Conservation (phyloP, 2,329 filamentous ascomycete genomes). For the Aspergillus transmontanensis region DNA sequence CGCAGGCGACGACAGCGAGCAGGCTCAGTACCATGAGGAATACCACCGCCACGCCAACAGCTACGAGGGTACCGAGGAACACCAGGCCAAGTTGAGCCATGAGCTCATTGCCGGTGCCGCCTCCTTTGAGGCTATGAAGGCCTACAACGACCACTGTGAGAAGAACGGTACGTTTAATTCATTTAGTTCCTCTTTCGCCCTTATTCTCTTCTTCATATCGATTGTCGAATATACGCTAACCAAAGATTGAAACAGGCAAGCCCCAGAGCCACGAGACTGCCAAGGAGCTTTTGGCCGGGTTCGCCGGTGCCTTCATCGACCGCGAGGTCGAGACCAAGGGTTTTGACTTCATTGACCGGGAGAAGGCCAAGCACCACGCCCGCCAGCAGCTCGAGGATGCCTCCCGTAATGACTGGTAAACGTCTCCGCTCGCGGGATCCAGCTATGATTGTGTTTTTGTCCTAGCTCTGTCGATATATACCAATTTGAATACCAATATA, state of each 20-base stretch:
- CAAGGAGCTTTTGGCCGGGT: constrained; percentile 73
- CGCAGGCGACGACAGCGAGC: constrained; percentile 11
- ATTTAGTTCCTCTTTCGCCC: no score
- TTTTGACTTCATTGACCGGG: constrained; percentile 59
- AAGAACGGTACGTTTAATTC: constrained; percentile 57
- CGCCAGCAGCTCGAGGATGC: constrained; percentile 52
- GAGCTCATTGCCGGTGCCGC: constrained; percentile 76
- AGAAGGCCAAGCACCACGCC: constrained; percentile 63
- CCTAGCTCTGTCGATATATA: neutral
- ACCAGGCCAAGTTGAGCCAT: constrained; percentile 68
- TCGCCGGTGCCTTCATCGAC: constrained; percentile 78
- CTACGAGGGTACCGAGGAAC: constrained; percentile 38
- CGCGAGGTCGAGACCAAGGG: constrained; percentile 71
- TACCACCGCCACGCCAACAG: neutral
- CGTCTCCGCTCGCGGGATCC: neutral
- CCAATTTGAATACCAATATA: neutral
- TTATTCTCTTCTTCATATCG: neutral
- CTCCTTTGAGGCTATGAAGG: constrained; percentile 77
- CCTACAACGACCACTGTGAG: constrained; percentile 74
- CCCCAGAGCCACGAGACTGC: constrained; percentile 70
- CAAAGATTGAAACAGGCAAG: constrained; percentile 55
- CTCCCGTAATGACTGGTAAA: constrained; percentile 9
- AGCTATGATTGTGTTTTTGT: neutral
- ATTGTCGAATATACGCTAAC: neutral
- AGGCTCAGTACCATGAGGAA: constrained; percentile 11